Conservation (phyloP, 1,284 basidiomycete genomes). For the Ceraceosorus guamensis region DNA sequence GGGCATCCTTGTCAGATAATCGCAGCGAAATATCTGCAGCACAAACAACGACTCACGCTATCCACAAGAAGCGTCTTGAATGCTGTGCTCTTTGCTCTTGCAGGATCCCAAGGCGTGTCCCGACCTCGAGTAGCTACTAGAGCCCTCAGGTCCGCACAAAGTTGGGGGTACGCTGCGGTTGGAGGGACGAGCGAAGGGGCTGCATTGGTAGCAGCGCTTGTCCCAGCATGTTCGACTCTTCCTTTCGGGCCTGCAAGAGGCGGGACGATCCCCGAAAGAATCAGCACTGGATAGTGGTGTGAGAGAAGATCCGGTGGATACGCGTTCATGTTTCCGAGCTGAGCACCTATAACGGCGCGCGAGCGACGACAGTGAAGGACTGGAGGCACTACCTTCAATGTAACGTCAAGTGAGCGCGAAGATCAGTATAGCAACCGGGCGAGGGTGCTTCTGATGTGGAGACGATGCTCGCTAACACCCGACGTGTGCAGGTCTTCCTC, state of each 20-base stretch:
- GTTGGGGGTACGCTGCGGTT: slow-evolving; percentile 7
- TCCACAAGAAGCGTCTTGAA: slow-evolving; percentile 37
- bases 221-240: neutral
- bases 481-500: too few relatives aligned
- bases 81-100: slow-evolving; percentile 22
- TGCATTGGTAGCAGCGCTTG: neutral
- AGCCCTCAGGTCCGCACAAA: slow-evolving; percentile 21
- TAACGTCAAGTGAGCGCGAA: too few relatives aligned
- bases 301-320: slow-evolving; percentile 38
- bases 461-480: too few relatives aligned
- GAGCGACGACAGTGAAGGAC: too few relatives aligned
- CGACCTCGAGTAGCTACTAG: slow-evolving; percentile 24
- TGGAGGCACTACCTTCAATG: too few relatives aligned
- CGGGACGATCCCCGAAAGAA: slow-evolving; percentile 27
- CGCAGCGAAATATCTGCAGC: neutral
- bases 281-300: slow-evolving; percentile 41
- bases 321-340: slow-evolving; percentile 24
- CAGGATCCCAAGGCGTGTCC: slow-evolving; percentile 29
- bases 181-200: neutral
- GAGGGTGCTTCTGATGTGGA: too few relatives aligned
- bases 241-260: neutral
- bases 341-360: too few relatives aligned
- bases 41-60: slow-evolving; percentile 7
- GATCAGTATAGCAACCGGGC: too few relatives aligned
- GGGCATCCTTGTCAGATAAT: neutral